A percentile compares a stretch with the other conserved stretches of the same genome.
These are phyloP conservation scores for Picea glauca DNA, from an alignment of 75 land plant genomes.

Conservation along the genomic window DNA sequence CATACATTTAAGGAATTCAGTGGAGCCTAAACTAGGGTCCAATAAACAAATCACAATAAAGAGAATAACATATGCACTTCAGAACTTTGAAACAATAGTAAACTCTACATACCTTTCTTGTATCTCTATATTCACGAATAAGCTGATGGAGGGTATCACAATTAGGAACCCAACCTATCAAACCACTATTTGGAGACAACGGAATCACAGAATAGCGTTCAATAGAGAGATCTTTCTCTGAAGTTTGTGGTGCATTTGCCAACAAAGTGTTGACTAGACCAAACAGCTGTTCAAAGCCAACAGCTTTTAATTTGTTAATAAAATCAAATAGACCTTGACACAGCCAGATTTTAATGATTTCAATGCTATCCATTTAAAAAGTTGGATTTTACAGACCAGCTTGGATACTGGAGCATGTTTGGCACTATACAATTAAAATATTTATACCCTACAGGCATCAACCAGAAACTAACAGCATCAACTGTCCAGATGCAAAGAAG, in stretches of 20 bases:
- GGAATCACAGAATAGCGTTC: constrained; percentile 95
- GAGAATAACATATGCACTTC: not conserved
- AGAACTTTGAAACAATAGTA: not conserved
- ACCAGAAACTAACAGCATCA: not conserved
- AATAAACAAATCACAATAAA: not conserved
- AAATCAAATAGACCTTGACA: not conserved
- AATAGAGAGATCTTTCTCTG: constrained; percentile 95
- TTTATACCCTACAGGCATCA: not conserved
- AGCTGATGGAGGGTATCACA: constrained; percentile 97
- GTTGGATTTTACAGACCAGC: not conserved
- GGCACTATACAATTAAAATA: not conserved
- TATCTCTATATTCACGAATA: constrained; percentile 94
- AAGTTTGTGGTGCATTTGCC: constrained; percentile 86
- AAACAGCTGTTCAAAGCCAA: constrained; percentile 59
- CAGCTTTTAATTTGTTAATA: not conserved
- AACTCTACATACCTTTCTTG: constrained; percentile 67
- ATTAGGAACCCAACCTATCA: constrained; percentile 99
- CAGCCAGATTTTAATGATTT: not conserved
- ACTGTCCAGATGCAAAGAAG: not conserved
- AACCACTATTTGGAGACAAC: constrained; percentile 96
- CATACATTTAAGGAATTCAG: not conserved
- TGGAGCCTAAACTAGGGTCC: too few relatives aligned
- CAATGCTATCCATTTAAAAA: not conserved
- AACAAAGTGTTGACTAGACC: constrained; percentile 96
- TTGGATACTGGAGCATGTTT: not conserved